Evolutionary conservation across 2,329 filamentous ascomycete species (phyloP).

Genomic region (Phialophora chinensis): DNA sequence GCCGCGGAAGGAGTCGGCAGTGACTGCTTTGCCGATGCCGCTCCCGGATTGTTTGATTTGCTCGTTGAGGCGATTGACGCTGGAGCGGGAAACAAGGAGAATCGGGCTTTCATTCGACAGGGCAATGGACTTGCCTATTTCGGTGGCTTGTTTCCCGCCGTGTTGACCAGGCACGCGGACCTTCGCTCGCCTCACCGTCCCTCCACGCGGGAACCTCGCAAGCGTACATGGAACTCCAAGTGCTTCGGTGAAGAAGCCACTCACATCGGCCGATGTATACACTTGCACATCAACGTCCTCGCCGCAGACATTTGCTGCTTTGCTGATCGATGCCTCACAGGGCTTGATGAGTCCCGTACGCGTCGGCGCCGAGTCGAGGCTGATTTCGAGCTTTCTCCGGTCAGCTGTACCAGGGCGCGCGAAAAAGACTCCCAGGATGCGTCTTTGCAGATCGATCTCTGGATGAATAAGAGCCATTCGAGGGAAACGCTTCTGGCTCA

Average conservation of each 20-base stretch:
- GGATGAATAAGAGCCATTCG: conserved; percentile 85
- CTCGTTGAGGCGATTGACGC: conserved; percentile 77
- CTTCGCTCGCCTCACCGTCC: conserved; percentile 34
- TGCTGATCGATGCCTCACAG: conserved; percentile 45
- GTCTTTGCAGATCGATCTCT: conserved; percentile 70
- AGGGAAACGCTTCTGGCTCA: conserved; percentile 88
- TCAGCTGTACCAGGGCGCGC: conserved; percentile 46
- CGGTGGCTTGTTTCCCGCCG: conserved; percentile 60
- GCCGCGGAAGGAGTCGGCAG: conserved; percentile 79
- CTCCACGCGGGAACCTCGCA: conserved; percentile 75
- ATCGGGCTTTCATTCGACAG: conserved; percentile 95
- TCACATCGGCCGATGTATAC: conserved; percentile 71
- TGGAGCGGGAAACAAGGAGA: conserved; percentile 78
- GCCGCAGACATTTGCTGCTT: conserved; percentile 77
- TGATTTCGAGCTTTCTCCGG: conserved; percentile 51
- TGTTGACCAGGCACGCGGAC: conserved; percentile 58
- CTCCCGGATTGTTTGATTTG: conserved; percentile 64
- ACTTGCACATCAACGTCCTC: conserved; percentile 73
- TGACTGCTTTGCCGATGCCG: conserved; percentile 59
- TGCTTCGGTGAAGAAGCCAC: conserved; percentile 75
- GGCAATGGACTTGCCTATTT: conserved; percentile 65
- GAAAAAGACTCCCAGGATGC: conserved; percentile 65
- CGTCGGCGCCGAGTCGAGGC: conserved; percentile 59
- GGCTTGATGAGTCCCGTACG: conserved; percentile 46
- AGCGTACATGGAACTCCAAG: conserved; percentile 81